phyloP scores from a whole-genome alignment of 495 filamentous ascomycete genomes.

The Talaromyces trachyspermus region DNA sequence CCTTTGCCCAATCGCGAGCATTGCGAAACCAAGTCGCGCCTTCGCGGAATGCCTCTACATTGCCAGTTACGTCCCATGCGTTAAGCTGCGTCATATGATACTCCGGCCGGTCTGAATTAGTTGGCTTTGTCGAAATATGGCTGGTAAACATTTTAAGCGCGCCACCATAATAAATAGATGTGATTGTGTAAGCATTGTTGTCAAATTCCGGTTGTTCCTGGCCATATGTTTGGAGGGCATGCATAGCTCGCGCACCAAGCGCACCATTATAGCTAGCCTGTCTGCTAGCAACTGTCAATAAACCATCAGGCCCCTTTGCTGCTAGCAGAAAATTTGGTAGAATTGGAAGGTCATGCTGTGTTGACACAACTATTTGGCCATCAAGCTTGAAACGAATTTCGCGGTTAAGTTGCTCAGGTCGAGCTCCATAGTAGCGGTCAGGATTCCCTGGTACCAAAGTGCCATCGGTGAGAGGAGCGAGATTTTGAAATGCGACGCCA shows the following conservation, averaged over 20 bases:
- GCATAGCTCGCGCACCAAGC: conserved; percentile 38
- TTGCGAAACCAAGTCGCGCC: background rate
- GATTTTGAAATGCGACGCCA: conserved; percentile 24
- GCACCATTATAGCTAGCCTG: conserved; percentile 39
- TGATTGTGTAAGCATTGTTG: conserved; percentile 35
- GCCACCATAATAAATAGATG: conserved; percentile 15
- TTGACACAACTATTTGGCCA: conserved; percentile 30
- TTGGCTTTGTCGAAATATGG: conserved; percentile 6
- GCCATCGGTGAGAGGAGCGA: conserved; percentile 23
- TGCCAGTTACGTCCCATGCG: background rate
- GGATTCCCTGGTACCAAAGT: conserved; percentile 11
- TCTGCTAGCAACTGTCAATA: conserved; percentile 19
- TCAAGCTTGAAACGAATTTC: conserved; percentile 13
- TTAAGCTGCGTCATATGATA: conserved; percentile 2
- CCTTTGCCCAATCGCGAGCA: conserved; percentile 2
- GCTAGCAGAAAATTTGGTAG: conserved; percentile 39
- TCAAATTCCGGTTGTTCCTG: conserved; percentile 28
- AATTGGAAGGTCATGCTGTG: conserved; percentile 20
- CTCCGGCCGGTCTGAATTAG: conserved; percentile 3
- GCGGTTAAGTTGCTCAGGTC: conserved; percentile 12
- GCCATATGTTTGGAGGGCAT: conserved; percentile 34
- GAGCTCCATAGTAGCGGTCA: conserved; percentile 14
- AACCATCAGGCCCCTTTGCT: conserved; percentile 28
- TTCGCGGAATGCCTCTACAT: background rate
- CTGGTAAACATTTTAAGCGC: conserved; percentile 12